These are phyloP conservation scores for Basipetospora sp. DNA, from an alignment of 2,329 filamentous ascomycete species.

Conservation along the genomic window DNA sequence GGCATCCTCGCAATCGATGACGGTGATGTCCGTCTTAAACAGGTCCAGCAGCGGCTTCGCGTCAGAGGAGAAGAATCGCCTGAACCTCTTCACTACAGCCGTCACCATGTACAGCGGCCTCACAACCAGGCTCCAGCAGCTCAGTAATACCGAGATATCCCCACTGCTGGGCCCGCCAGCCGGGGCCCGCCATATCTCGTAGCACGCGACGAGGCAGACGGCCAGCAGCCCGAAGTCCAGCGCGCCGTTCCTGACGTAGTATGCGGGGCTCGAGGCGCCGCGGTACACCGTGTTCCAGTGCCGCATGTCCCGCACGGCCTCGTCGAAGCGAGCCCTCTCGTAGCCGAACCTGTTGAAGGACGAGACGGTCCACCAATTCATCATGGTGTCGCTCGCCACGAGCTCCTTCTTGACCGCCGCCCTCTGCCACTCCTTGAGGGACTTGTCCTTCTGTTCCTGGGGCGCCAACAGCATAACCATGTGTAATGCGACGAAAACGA, in stretches of 20 bases:
- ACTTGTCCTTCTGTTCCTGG: not conserved
- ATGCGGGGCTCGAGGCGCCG: conserved; percentile 7
- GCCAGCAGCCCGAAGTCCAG: conserved; percentile 10
- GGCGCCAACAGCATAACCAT: conserved; percentile 5
- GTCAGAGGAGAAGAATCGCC: conserved; percentile 50
- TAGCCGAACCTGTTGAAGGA: conserved; percentile 18
- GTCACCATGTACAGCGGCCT: conserved; percentile 20
- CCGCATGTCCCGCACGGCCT: conserved; percentile 7
- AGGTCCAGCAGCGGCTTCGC: conserved; percentile 46
- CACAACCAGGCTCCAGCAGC: conserved; percentile 42
- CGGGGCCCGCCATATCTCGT: conserved; percentile 4
- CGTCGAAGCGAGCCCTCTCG: conserved; percentile 13
- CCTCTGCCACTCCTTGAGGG: conserved; percentile 8
- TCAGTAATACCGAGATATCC: conserved; percentile 48
- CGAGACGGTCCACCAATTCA: conserved; percentile 38
- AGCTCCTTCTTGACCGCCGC: conserved; percentile 9
- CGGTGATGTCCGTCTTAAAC: conserved; percentile 40
- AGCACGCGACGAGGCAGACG: conserved; percentile 3
- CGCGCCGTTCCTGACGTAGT: conserved; percentile 7
- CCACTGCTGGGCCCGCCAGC: conserved; percentile 30
- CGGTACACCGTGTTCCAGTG: conserved; percentile 7
- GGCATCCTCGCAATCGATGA: conserved; percentile 33
- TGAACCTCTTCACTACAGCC: conserved; percentile 11
- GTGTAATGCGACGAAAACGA: conserved; percentile 10
- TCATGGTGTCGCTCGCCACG: conserved; percentile 11